phyloP scores from a whole-genome alignment of 305 asterid species.

The Solanum hybrid region DNA sequence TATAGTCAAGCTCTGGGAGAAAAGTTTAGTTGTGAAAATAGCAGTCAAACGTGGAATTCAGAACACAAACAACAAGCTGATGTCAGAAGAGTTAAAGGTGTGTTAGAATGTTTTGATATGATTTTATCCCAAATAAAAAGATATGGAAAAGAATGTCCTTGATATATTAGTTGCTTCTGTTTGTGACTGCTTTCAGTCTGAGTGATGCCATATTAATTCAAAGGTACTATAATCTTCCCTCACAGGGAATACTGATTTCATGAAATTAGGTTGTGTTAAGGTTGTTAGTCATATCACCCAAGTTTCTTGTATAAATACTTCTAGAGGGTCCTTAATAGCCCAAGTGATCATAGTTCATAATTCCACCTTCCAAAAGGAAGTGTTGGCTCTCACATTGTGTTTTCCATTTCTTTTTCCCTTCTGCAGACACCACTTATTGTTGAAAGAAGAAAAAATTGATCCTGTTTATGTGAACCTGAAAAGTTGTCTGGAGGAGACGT shows the following conservation, averaged over 20 bases:
- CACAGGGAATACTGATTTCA: neutral
- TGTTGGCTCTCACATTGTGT: neutral
- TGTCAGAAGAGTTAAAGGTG: conserved; percentile 99
- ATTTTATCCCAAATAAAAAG: neutral
- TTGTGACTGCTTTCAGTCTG: neutral
- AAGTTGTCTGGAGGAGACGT: neutral
- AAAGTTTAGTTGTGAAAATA: conserved; percentile 85
- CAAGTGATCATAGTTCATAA: neutral
- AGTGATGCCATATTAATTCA: neutral
- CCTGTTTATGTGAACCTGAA: neutral
- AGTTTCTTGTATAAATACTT: neutral
- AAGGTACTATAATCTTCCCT: neutral
- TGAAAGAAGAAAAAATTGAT: neutral
- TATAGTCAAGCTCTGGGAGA: conserved; percentile 92
- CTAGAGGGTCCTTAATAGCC: neutral
- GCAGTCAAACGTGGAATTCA: conserved; percentile 99
- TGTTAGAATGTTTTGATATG: conserved; percentile 4
- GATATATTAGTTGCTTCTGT: neutral
- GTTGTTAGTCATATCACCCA: neutral
- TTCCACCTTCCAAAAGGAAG: neutral
- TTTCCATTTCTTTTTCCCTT: neutral
- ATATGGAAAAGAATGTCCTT: neutral
- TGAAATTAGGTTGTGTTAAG: neutral
- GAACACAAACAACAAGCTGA: conserved; percentile 90
- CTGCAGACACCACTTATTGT: neutral